Evolutionary conservation across 306 rosid species (phyloP).

Genomic region (Medicago ruthenica): DNA sequence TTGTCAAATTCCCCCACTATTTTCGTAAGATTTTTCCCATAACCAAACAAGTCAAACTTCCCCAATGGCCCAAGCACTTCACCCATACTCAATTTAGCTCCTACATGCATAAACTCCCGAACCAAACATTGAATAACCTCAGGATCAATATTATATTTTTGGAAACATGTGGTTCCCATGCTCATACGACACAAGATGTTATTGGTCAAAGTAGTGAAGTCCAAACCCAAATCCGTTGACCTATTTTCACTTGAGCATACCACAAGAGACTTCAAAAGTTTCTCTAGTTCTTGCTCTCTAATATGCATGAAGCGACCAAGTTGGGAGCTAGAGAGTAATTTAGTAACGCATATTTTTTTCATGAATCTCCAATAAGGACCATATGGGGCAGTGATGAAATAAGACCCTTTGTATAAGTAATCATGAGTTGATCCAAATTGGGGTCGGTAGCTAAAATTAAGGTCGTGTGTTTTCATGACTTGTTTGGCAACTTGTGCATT

Average conservation of each 20-base stretch:
- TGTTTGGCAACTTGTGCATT: constrained; percentile 57
- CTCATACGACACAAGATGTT: constrained; percentile 63
- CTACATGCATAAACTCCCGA: constrained; percentile 45
- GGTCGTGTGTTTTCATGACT: constrained; percentile 61
- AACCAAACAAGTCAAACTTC: constrained; percentile 64
- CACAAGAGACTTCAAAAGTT: constrained; percentile 48
- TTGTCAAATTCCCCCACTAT: constrained; percentile 50
- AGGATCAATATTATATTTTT: not conserved
- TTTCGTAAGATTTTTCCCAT: constrained; percentile 49
- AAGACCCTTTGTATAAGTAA: constrained; percentile 52
- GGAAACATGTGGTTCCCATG: constrained; percentile 55
- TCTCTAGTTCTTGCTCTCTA: constrained; percentile 46
- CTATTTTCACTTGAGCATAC: constrained; percentile 31
- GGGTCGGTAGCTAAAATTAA: constrained; percentile 56
- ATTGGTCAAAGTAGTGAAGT: constrained; percentile 52
- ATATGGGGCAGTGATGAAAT: constrained; percentile 57
- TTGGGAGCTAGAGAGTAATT: constrained; percentile 55
- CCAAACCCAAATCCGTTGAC: constrained; percentile 45
- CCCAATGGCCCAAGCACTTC: constrained; percentile 67
- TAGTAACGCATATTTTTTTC: constrained; percentile 61
- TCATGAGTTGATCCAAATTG: constrained; percentile 57
- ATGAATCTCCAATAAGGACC: constrained; percentile 72
- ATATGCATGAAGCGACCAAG: constrained; percentile 43
- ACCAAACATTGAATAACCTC: constrained; percentile 56
- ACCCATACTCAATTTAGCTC: constrained; percentile 65